Evolutionary conservation across 106 monocot genomes (phyloP).

Genomic region (Alisma plantagoaquatica): DNA sequence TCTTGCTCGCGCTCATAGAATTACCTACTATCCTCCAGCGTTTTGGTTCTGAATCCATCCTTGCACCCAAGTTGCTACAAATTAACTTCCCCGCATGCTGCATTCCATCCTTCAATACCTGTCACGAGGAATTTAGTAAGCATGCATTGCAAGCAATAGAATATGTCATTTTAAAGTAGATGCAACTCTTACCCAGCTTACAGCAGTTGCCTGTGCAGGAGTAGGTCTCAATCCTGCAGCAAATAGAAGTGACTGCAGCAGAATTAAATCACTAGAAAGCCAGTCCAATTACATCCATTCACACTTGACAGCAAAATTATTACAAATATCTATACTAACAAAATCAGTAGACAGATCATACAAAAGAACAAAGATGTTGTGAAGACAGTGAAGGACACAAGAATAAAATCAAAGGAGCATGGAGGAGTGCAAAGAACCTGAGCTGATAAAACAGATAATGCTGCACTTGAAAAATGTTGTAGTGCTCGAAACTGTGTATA

Average conservation of each 20-base stretch:
- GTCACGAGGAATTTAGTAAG: too few relatives aligned
- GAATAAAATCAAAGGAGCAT: too few relatives aligned
- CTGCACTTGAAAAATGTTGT: conserved; percentile 93
- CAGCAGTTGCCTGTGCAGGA: conserved; percentile 94
- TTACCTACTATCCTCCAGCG: conserved; percentile 95
- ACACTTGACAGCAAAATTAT: too few relatives aligned
- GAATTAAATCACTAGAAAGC: conserved; percentile 16
- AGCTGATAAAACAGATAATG: conserved; percentile 80
- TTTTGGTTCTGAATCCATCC: conserved; percentile 98
- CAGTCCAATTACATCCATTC: too few relatives aligned
- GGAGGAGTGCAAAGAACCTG: too few relatives aligned
- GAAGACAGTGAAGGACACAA: too few relatives aligned
- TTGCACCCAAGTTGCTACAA: conserved; percentile 92
- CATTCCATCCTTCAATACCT: conserved; percentile 98
- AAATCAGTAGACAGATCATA: too few relatives aligned
- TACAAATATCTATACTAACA: too few relatives aligned
- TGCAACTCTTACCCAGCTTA: conserved; percentile 73
- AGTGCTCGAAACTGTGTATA: conserved; percentile 81
- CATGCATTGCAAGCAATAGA: too few relatives aligned
- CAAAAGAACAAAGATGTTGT: too few relatives aligned
- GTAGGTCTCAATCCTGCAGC: conserved; percentile 96
- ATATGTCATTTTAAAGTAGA: conserved; percentile 11
- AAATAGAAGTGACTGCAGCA: conserved; percentile 81
- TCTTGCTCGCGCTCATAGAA: neutral
- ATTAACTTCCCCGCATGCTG: conserved; percentile 98